Base-by-base conservation (phyloP, 129 eudicot genomes). In the Artemisia argyi region DNA sequence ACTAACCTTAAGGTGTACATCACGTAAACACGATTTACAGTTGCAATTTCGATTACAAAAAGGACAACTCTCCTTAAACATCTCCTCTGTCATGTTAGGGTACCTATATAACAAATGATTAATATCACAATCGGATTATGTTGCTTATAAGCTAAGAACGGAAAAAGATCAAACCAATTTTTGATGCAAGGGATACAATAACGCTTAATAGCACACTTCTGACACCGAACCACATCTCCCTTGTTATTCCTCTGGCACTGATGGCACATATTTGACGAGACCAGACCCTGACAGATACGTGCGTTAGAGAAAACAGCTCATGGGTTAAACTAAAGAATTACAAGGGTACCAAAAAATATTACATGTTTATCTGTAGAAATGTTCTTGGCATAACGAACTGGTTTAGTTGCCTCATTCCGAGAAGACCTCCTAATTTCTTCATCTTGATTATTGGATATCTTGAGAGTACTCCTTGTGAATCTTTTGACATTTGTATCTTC, bases 21-120 rank as follows among this genome's bases (percentile, higher is more conserved):
- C 63, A 8, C 88, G 86, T 81, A 91, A 74, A 86, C 97, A 91
- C 13, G 61, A 13, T 73, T 77, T 83, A 85, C 97, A 91, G 53
- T 87, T 91, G 85, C 97, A 91, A 63, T 85, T 91, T 11, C 51
- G 61, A 26, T 52, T 77, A 77, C 95, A 91, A 71, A 85, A 83
- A 12, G 97, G 95, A 67, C 97, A 91, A 68, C 86, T 73, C 73
- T 83, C 72, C 26, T 76, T 79, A 83, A 91, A 77, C 78, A 72
- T 82, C 54, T 79, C 78, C 42, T 81, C 85, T 0, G 80, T 32
- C 87, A 85, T 71, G 26, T 28, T 46, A n/a, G 95, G 95, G 60
- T 87, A 90, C 95, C 91, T 90, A 66, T 15, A 69, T 51, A 47
- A 10, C 71, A 14, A 22, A 20, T 2, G 22, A 3, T 18, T 6